These are phyloP conservation scores for Symbiotaphrina buchneri DNA, from an alignment of 495 filamentous ascomycete species.

Conservation along the genomic window DNA sequence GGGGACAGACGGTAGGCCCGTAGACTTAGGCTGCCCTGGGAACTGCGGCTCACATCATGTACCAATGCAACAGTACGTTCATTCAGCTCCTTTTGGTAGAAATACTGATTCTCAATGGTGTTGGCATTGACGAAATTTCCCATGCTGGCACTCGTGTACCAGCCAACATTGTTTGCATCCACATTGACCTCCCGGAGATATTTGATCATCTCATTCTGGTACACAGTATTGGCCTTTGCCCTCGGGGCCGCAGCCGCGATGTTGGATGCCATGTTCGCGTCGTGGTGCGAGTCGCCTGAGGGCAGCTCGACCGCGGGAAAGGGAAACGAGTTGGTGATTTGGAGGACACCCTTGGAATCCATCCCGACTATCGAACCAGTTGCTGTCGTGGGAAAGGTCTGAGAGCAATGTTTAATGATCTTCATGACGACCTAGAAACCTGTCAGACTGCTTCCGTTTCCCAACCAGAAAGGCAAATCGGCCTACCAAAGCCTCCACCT, in stretches of 20 bases:
- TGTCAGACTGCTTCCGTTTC: conserved; percentile 2
- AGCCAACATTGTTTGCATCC: conserved; percentile 92
- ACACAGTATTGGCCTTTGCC: conserved; percentile 67
- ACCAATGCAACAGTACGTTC: conserved; percentile 86
- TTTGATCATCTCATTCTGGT: conserved; percentile 95
- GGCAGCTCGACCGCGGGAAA: conserved; percentile 73
- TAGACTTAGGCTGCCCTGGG: conserved; percentile 73
- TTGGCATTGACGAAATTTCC: conserved; percentile 90
- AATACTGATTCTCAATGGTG: conserved; percentile 94
- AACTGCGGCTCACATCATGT: conserved; percentile 83
- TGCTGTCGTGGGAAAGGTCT: conserved; percentile 69
- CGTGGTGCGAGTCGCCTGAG: conserved; percentile 52
- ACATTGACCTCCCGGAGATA: conserved; percentile 93
- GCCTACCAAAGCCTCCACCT: conserved; percentile 64
- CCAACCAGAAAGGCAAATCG: conserved; percentile 4
- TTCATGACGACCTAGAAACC: conserved; percentile 70
- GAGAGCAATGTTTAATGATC: conserved; percentile 80
- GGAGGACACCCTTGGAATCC: conserved; percentile 61
- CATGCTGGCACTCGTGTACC: conserved; percentile 97
- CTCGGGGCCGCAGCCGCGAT: conserved; percentile 74
- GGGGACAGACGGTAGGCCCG: conserved; percentile 78
- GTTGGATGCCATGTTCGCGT: conserved; percentile 42
- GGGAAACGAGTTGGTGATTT: conserved; percentile 87
- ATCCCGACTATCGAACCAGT: conserved; percentile 85
- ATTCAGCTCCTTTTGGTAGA: conserved; percentile 86